phyloP scores from a whole-genome alignment of 2,329 filamentous ascomycete species.

The Cadophora malorum region DNA sequence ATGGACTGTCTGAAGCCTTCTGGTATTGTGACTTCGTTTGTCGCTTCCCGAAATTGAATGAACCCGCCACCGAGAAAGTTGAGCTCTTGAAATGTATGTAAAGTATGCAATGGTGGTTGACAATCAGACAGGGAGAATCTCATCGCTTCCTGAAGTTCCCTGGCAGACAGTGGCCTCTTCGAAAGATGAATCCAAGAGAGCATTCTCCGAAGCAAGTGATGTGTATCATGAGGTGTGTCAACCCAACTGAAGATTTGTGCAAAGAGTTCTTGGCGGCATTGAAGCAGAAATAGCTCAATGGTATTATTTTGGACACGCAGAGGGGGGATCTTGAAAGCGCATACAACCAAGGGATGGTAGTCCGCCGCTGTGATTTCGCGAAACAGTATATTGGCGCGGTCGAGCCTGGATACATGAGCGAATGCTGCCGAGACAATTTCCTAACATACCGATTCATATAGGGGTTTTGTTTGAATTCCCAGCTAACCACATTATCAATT shows the following conservation, averaged over 20 bases:
- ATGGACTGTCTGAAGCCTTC: not conserved
- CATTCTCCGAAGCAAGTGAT: not conserved
- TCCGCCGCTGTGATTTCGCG: not conserved
- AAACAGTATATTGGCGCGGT: not conserved
- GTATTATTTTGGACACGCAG: too few relatives aligned
- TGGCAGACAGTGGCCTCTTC: not conserved
- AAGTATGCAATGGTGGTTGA: not conserved
- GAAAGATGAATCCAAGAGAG: not conserved
- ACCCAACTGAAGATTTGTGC: not conserved
- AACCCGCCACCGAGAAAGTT: not conserved
- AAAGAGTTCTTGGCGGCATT: not conserved
- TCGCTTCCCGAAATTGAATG: not conserved
- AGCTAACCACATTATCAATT: not conserved
- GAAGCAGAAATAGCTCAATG: not conserved
- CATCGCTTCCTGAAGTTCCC: not conserved
- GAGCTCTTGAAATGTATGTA: not conserved
- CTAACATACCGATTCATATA: not conserved
- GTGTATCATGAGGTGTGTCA: not conserved
- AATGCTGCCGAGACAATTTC: not conserved
- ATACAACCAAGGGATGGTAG: not conserved
- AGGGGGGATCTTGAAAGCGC: not conserved
- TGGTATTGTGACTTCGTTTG: not conserved
- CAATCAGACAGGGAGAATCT: not conserved
- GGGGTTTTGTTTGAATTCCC: not conserved
- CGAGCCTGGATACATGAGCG: not conserved